These are phyloP conservation scores for Colletotrichum musae DNA, from an alignment of 2,329 filamentous ascomycete species.

Conservation along the genomic window DNA sequence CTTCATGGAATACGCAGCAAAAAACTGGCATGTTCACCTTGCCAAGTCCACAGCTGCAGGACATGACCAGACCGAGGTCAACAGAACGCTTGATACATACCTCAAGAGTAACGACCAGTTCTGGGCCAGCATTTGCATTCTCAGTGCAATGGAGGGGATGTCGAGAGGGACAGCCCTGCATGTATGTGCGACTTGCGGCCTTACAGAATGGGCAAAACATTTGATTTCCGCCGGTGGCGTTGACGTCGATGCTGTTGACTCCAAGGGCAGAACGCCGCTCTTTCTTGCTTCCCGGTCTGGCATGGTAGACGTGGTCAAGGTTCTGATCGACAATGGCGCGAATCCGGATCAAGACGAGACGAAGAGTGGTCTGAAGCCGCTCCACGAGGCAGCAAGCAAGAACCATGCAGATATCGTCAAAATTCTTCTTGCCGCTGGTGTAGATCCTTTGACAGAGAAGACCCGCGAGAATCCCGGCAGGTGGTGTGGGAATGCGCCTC, in stretches of 20 bases:
- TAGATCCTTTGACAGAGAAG: slow-evolving; percentile 50
- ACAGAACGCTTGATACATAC: slow-evolving; percentile 3
- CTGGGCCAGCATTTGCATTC: neutral
- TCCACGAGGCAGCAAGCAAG: slow-evolving; percentile 52
- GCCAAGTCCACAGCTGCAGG: slow-evolving; percentile 42
- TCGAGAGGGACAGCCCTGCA: slow-evolving; percentile 22
- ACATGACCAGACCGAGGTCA: slow-evolving; percentile 38
- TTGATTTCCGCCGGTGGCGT: slow-evolving; percentile 29
- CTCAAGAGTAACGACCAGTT: neutral
- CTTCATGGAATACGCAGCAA: slow-evolving; percentile 48
- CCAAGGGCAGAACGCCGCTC: slow-evolving; percentile 42
- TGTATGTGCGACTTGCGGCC: slow-evolving; percentile 18
- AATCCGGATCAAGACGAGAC: slow-evolving; percentile 44
- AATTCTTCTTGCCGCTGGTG: slow-evolving; percentile 49
- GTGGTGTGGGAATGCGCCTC: slow-evolving; percentile 32
- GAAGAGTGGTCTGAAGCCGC: slow-evolving; percentile 48
- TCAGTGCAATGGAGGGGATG: neutral
- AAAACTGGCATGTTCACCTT: slow-evolving; percentile 50
- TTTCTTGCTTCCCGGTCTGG: slow-evolving; percentile 47
- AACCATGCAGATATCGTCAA: slow-evolving; percentile 46
- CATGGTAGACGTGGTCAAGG: slow-evolving; percentile 39
- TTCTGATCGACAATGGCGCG: slow-evolving; percentile 46
- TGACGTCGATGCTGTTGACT: slow-evolving; percentile 41
- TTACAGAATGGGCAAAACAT: slow-evolving; percentile 38
- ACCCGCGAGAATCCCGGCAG: slow-evolving; percentile 32